A percentile compares a stretch with the other conserved stretches of the same genome.
Conservation (phyloP, 148 eudicot species). For the Vaccinium corymbosum region DNA sequence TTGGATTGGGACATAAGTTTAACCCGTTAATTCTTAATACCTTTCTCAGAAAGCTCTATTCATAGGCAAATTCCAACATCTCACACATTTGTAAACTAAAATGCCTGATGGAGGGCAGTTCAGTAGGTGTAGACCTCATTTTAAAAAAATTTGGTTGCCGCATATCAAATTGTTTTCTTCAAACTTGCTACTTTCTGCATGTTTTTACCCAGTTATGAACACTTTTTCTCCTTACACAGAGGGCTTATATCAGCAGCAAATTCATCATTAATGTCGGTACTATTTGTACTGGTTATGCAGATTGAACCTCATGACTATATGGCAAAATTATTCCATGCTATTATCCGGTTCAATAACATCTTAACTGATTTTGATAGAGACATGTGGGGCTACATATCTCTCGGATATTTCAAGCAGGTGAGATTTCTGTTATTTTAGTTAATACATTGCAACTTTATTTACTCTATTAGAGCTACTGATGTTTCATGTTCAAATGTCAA, state of each 20-base stretch:
- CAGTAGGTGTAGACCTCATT: background rate
- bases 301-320: conserved; percentile 96
- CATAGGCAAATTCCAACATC: background rate
- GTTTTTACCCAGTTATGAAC: background rate
- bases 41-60: background rate
- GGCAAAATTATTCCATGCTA: conserved; percentile 79
- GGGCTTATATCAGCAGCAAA: background rate
- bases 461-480: background rate
- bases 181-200: background rate
- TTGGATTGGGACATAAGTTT: background rate
- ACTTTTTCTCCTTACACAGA: background rate
- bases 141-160: too few relatives aligned
- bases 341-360: conserved; percentile 75
- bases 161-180: background rate
- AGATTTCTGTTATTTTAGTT: conserved; percentile 9
- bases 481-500: conserved; percentile 13
- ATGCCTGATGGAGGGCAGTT: background rate
- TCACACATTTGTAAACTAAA: background rate
- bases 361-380: conserved; percentile 83
- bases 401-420: conserved; percentile 93
- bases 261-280: background rate
- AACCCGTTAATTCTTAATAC: background rate
- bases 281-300: conserved; percentile 34
- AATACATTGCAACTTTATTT: conserved; percentile 3
- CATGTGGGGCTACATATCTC: conserved; percentile 83